Evolutionary conservation across 495 filamentous ascomycete species (phyloP), one percentile per base, ranked within the genome.

Genomic region (Xylaria cubensis): DNA sequence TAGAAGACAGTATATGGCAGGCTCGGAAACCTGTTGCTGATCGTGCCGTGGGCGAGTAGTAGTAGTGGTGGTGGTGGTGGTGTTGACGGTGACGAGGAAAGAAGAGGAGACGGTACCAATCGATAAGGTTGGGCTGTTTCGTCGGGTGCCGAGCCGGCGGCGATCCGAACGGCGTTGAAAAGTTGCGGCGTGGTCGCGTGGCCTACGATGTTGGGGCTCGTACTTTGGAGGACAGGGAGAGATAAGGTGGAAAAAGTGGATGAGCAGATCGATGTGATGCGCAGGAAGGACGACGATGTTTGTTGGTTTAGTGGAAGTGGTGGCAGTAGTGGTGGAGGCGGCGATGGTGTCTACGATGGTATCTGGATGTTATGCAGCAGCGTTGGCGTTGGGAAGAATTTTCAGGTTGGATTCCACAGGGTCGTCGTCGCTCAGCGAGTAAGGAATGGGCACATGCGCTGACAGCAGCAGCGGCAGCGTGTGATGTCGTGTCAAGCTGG

Each of bases 401-500:
- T 71, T 67, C 53, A 46, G 59, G 61, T 51, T 66, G 15, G 70
- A 64, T 65, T 36, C 51, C 51, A 61, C 62, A 46, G 41, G 39
- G 26, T 44, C 61, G 61, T 64, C 61, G 69, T 32, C 69, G 70
- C 62, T 61, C 70, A 72, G 70, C 70, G 70, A 72, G 70, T 72
- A 72, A 72, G 62, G 63, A 61, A 67, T 8, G 24, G 70, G 69
- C 69, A 71, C 69, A 71, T 71, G 69, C 69, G 61, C 69, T 71
- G 69, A 71, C 70, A 64, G 59, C 69, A 46, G 69, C 59, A 67
- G 59, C 69, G 46, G 69, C 59, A 67, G 62, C 51, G 70, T 58
- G 70, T 72, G 62, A 72, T 72, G 70, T 66, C 70, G 63, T 66
- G 70, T 67, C 70, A 72, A 72, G 36, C 53, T 51, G 39, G 63